Conservation (phyloP, 257 asterid genomes). For the Primulina huaijiensis region DNA sequence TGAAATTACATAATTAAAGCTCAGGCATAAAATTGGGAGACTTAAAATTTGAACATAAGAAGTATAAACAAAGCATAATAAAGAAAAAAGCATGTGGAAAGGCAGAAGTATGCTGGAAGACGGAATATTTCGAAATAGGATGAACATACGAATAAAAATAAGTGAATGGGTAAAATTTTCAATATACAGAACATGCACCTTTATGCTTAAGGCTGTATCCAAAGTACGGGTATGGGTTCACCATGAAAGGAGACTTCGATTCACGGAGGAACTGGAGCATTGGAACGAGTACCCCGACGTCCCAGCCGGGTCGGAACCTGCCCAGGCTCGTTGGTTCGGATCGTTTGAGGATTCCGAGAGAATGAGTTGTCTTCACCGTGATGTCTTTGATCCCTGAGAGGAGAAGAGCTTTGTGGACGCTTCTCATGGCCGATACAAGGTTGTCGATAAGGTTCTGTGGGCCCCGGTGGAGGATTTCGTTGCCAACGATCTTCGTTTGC, state of each 20-base stretch:
- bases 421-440: slow-evolving; percentile 72
- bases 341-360: slow-evolving; percentile 57
- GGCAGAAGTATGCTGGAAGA: too few relatives aligned
- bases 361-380: slow-evolving; percentile 74
- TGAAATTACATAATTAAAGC: background rate
- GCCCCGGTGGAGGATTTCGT: slow-evolving; percentile 91
- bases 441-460: slow-evolving; percentile 60
- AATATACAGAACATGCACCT: background rate
- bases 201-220: slow-evolving; percentile 42
- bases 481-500: slow-evolving; percentile 67
- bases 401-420: slow-evolving; percentile 52
- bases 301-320: slow-evolving; percentile 81
- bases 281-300: slow-evolving; percentile 56
- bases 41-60: background rate
- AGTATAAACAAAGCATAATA: too few relatives aligned
- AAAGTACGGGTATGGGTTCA: slow-evolving; percentile 88
- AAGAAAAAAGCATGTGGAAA: background rate
- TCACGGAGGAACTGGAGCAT: slow-evolving; percentile 60
- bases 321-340: slow-evolving; percentile 71
- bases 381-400: slow-evolving; percentile 34
- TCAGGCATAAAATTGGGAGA: background rate
- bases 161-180: too few relatives aligned
- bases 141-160: too few relatives aligned
- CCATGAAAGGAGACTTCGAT: slow-evolving; percentile 74
- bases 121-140: background rate